A percentile compares a stretch with the other conserved stretches of the same genome.
These are phyloP conservation scores for Talaromyces sp. DNA, from an alignment of 2,329 filamentous ascomycete species.

Conservation along the genomic window DNA sequence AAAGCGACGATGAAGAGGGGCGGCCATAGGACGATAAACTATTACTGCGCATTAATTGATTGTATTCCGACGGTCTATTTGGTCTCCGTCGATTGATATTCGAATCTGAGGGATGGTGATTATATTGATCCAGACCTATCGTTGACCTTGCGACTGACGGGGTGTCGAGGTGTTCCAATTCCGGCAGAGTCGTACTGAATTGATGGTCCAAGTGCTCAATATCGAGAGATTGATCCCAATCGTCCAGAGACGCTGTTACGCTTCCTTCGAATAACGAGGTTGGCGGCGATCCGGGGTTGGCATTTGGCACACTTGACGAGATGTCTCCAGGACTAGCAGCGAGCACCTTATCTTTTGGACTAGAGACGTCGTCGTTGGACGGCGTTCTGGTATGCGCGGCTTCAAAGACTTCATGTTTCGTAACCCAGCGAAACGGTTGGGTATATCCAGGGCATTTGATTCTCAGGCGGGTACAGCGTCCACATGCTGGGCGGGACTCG, in stretches of 20 bases:
- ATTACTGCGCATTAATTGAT: not conserved
- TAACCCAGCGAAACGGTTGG: slow-evolving; percentile 35
- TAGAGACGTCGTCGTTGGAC: not conserved
- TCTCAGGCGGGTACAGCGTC: slow-evolving; percentile 34
- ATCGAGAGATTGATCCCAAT: slow-evolving; percentile 1
- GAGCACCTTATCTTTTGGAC: not conserved
- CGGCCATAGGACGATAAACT: not conserved
- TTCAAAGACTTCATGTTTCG: slow-evolving; percentile 27
- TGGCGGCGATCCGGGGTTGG: not conserved
- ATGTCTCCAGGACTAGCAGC: not conserved
- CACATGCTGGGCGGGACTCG: slow-evolving; percentile 36
- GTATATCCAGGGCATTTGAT: slow-evolving; percentile 36
- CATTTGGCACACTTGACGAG: not conserved
- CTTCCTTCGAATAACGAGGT: not conserved
- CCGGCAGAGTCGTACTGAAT: slow-evolving; percentile 26
- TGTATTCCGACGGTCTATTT: not conserved
- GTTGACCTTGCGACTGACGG: slow-evolving; percentile 19
- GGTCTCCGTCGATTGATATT: not conserved
- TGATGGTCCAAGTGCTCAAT: slow-evolving; percentile 28
- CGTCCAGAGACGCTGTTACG: not conserved
- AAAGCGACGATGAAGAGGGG: slow-evolving; percentile 29
- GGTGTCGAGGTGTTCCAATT: slow-evolving; percentile 29
- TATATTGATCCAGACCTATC: slow-evolving; percentile 1
- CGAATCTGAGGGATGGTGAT: not conserved
- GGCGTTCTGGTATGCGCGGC: slow-evolving; percentile 9